These are phyloP conservation scores for Cryptococcus sp. DNA, from an alignment of 1,284 basidiomycete genomes.

Conservation along the genomic window DNA sequence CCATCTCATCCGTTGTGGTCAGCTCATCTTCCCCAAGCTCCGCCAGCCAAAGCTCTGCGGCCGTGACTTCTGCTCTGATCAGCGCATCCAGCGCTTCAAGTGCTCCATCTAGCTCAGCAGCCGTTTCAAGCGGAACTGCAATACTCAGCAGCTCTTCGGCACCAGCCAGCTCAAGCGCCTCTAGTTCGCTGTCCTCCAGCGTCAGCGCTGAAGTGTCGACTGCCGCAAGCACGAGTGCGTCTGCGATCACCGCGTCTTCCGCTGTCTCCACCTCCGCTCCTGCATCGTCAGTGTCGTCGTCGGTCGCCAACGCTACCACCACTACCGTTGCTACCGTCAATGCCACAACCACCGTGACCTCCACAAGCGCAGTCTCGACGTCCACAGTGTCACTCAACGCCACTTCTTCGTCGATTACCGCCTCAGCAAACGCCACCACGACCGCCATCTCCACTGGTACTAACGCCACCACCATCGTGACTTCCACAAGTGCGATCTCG, in stretches of 20 bases:
- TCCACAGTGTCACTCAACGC: not conserved
- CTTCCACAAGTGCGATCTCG: not conserved
- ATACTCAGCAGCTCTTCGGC: too few relatives aligned
- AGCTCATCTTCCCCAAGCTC: too few relatives aligned
- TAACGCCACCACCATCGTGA: not conserved
- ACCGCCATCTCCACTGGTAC: not conserved
- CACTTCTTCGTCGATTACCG: not conserved
- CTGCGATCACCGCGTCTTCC: not conserved
- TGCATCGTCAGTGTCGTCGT: not conserved
- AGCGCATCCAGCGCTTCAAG: too few relatives aligned
- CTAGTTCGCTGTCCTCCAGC: not conserved
- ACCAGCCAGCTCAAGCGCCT: not conserved
- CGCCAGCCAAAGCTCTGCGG: too few relatives aligned
- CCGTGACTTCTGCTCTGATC: too few relatives aligned
- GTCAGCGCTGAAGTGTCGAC: not conserved
- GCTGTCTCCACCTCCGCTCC: not conserved
- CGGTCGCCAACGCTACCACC: not conserved
- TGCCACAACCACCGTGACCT: not conserved
- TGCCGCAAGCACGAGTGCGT: not conserved
- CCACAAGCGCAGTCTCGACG: conserved; percentile 1
- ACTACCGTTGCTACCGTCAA: not conserved
- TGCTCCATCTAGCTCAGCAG: too few relatives aligned
- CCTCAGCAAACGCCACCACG: not conserved
- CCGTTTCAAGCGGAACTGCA: too few relatives aligned
- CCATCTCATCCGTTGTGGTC: too few relatives aligned